Percentiles rank a stretch among this genome's conserved stretches.
These are phyloP conservation scores for Cichorium intybus DNA, from an alignment of 140 eudicot species.

Conservation along the genomic window DNA sequence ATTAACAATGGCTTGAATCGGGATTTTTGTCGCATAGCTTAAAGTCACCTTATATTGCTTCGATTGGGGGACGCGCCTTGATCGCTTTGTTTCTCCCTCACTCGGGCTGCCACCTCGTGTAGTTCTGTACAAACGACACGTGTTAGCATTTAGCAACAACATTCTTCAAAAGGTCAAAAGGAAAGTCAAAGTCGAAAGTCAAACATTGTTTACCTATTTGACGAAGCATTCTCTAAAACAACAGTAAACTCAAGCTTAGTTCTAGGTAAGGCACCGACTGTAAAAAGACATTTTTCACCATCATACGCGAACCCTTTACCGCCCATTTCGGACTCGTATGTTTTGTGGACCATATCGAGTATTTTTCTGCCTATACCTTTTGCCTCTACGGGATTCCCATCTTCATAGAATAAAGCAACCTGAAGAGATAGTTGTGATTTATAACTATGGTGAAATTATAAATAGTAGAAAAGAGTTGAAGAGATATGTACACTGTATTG, in stretches of 20 bases:
- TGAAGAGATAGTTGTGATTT: slow-evolving; percentile 8
- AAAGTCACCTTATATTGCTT: slow-evolving; percentile 49
- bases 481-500: slow-evolving; percentile 64
- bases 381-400: slow-evolving; percentile 45
- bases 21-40: slow-evolving; percentile 50
- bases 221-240: slow-evolving; percentile 37
- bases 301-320: slow-evolving; percentile 55
- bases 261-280: slow-evolving; percentile 48
- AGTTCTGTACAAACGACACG: slow-evolving; percentile 19
- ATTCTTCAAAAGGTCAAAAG: not conserved
- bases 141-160: not conserved
- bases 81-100: slow-evolving; percentile 46
- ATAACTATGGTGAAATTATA: not conserved
- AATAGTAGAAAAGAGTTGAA: not conserved
- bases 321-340: slow-evolving; percentile 39
- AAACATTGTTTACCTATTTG: slow-evolving; percentile 31
- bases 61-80: slow-evolving; percentile 36
- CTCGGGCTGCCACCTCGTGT: slow-evolving; percentile 24
- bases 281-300: slow-evolving; percentile 56
- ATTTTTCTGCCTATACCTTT: slow-evolving; percentile 51
- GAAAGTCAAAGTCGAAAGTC: not conserved
- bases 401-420: slow-evolving; percentile 56
- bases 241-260: slow-evolving; percentile 56
- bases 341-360: slow-evolving; percentile 38
- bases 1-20: slow-evolving; percentile 45